Evolutionary conservation across 768 basidiomycete genomes (phyloP), one percentile per base, ranked within the genome.

Genomic region (Hygrophoropsis aurantiaca): DNA sequence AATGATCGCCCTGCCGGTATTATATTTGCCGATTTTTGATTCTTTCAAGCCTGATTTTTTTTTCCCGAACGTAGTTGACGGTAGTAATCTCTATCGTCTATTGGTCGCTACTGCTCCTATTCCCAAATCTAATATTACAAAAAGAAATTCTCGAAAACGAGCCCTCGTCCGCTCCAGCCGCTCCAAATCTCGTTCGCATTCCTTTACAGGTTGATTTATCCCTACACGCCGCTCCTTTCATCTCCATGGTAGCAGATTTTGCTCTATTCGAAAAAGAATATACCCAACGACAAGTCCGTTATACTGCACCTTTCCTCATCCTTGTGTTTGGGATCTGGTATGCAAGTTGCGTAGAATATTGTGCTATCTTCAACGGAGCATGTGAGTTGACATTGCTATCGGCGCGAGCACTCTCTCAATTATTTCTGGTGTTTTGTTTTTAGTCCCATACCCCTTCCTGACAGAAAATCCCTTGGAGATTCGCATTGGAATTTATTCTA

Each of bases 401-500:
- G 16, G 11, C 33, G 23, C 6, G 27, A 30, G 27, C 13, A 7
- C 13, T 30, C 27, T 13, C 27, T 13, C 27, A n/a, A n/a, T n/a
- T n/a, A n/a, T n/a, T n/a, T n/a, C n/a, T n/a, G n/a, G n/a, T n/a
- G 18, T 16, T 30, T 33, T 13, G 40, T 11, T 40, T 42, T 4
- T 46, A 87, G 87, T 90, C 69, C 87, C 90, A 21, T 92, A 93
- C 65, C 90, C 90, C 0, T 92, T 93, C 69, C 70, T 93, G 48
- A 87, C 82, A 0, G 54, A 82, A 15, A 83, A 75, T 58, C 67
- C 79, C 0, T 67, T 82, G 16, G 52, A 58, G 7, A 65, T 72
- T 24, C 77, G 89, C 11, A 51, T 83, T 11, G 65, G 60, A 6
- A 87, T 91, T 30, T 93, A 92, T 65, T 57, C 59, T 26, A 73